Conservation (phyloP, 768 basidiomycete genomes). For the Sporobolomyces pararoseus region DNA sequence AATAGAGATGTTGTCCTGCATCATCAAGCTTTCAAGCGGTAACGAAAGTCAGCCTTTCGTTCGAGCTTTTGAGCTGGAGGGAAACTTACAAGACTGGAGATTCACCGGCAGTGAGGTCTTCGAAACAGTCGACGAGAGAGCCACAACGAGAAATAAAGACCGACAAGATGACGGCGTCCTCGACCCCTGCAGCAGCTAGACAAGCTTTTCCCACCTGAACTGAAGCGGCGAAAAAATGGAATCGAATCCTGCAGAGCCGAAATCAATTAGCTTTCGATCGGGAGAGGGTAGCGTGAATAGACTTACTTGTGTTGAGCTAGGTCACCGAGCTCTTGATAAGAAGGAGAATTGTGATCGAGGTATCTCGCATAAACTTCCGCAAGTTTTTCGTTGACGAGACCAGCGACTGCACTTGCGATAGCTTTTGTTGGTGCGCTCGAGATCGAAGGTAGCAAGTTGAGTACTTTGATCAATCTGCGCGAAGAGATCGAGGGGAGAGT, state of each 20-base stretch:
- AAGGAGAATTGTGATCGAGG: slow-evolving; percentile 12
- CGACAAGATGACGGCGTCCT: slow-evolving; percentile 4
- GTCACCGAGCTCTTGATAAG: background rate
- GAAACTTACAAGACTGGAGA: slow-evolving; percentile 1
- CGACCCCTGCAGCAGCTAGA: background rate
- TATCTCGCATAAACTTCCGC: slow-evolving; percentile 14
- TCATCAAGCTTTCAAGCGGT: background rate
- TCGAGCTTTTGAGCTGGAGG: too few relatives aligned
- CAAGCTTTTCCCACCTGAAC: slow-evolving; percentile 15
- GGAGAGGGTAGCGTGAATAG: background rate
- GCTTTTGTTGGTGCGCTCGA: background rate
- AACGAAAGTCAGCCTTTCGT: background rate
- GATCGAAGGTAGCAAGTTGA: slow-evolving; percentile 11
- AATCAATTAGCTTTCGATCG: background rate
- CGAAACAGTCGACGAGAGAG: slow-evolving; percentile 18
- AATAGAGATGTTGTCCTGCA: slow-evolving; percentile 6
- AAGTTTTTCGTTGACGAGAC: slow-evolving; percentile 17
- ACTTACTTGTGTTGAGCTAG: slow-evolving; percentile 9
- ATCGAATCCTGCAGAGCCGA: background rate
- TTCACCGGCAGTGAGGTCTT: slow-evolving; percentile 16
- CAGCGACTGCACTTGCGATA: slow-evolving; percentile 10
- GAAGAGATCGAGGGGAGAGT: too few relatives aligned
- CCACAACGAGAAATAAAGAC: background rate
- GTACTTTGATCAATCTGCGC: slow-evolving; percentile 16
- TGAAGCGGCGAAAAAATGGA: background rate